Conservation (phyloP, 208 protist genomes). For the Trypanosomatidae sp. region DNA sequence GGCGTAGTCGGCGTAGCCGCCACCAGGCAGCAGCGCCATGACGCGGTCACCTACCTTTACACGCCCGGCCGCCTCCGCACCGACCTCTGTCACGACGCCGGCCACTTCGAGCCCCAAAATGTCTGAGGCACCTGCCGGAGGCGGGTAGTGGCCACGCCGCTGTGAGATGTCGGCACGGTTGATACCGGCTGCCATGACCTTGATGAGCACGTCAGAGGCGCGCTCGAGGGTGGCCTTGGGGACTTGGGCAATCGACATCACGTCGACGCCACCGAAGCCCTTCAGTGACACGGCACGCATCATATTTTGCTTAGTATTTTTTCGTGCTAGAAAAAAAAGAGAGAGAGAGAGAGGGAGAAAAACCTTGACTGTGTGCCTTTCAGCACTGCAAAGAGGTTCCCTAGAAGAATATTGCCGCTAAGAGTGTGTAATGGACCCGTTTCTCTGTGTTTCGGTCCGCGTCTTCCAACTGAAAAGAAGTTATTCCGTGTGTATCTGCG, state of each 20-base stretch:
- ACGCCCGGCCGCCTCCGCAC: constrained; percentile 24
- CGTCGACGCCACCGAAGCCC: constrained; percentile 55
- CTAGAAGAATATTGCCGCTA: no score
- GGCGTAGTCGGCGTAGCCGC: constrained; percentile 91
- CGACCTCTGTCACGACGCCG: constrained; percentile 73
- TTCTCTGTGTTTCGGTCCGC: no score
- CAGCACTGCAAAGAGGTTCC: no score
- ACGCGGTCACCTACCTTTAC: constrained; percentile 85
- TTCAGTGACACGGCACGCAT: constrained; percentile 78
- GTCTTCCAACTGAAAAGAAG: no score
- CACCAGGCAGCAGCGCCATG: constrained; percentile 85
- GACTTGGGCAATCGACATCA: constrained; percentile 42
- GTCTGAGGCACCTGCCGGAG: constrained; percentile 58
- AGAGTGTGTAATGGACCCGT: no score
- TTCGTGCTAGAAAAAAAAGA: no score
- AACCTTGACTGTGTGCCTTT: no score
- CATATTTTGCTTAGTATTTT: no score
- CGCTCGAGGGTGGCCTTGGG: constrained; percentile 38
- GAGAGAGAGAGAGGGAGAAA: no score
- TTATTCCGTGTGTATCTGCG: no score
- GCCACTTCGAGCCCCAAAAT: constrained; percentile 90
- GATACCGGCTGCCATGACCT: constrained; percentile 82
- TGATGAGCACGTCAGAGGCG: constrained; percentile 75
- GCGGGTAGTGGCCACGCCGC: constrained; percentile 78
- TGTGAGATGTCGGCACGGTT: constrained; percentile 87